Conservation (phyloP, 805 yeast species). For the Grigorovia humatica region DNA sequence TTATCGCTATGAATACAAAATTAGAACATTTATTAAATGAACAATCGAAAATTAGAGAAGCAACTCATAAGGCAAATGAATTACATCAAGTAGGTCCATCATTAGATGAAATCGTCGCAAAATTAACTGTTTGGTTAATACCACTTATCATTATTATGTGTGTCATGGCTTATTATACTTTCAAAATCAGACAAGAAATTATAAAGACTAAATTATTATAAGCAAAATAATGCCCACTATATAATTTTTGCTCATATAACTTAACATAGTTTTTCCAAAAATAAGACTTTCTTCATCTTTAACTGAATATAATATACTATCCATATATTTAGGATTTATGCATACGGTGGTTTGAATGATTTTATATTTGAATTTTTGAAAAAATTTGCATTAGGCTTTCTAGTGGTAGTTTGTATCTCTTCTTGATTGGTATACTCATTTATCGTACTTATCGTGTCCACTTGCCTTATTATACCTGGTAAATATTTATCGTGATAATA, state of each 20-base stretch:
- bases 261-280: too few relatives aligned
- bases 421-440: constrained; percentile 34
- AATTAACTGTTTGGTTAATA: constrained; percentile 25
- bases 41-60: constrained; percentile 23
- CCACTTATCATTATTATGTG: constrained; percentile 26
- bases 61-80: constrained; percentile 6
- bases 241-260: too few relatives aligned
- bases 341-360: constrained; percentile 37
- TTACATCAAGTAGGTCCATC: constrained; percentile 16
- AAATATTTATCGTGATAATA: constrained; percentile 22
- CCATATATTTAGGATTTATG: not conserved
- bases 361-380: constrained; percentile 36
- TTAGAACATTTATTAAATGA: constrained; percentile 24
- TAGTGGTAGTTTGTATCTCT: constrained; percentile 35
- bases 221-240: not conserved
- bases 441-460: constrained; percentile 23
- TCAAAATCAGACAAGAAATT: constrained; percentile 29
- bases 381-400: constrained; percentile 40
- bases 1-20: constrained; percentile 23
- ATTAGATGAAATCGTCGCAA: constrained; percentile 26
- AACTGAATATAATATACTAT: too few relatives aligned
- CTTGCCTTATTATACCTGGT: constrained; percentile 25
- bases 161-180: constrained; percentile 29
- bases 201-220: constrained; percentile 27
- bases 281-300: too few relatives aligned